Evolutionary conservation across 2,329 filamentous ascomycete species (phyloP).

Genomic region (Colletotrichum filicis): DNA sequence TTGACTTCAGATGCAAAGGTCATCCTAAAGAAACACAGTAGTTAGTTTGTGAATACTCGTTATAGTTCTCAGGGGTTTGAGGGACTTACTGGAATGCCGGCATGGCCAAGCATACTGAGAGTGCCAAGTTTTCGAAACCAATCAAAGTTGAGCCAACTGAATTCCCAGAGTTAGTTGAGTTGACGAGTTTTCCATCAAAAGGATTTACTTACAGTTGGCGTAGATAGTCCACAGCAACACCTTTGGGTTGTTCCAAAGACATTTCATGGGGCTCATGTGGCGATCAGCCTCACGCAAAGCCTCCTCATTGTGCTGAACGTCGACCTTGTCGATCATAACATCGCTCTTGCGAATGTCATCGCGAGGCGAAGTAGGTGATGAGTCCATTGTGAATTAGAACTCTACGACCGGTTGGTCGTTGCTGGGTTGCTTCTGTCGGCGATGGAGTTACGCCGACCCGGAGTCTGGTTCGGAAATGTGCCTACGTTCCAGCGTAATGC

Average conservation of each 20-base stretch:
- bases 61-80: too few species aligned
- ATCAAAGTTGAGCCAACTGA: slow-evolving; percentile 33
- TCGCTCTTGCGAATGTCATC: slow-evolving; percentile 8
- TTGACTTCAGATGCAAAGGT: slow-evolving; percentile 37
- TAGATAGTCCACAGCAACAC: slow-evolving; percentile 32
- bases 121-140: slow-evolving; percentile 36
- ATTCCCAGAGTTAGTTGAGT: slow-evolving; percentile 6
- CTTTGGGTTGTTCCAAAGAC: slow-evolving; percentile 29
- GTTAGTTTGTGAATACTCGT: not conserved
- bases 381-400: slow-evolving; percentile 6
- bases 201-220: slow-evolving; percentile 25
- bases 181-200: not conserved
- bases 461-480: not conserved
- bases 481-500: slow-evolving; percentile 24
- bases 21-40: not conserved
- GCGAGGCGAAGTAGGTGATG: not conserved
- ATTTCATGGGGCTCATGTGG: slow-evolving; percentile 24
- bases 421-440: slow-evolving; percentile 3
- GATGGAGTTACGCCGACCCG: slow-evolving; percentile 7
- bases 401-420: not conserved
- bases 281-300: slow-evolving; percentile 25
- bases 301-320: slow-evolving; percentile 26
- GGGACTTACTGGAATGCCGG: slow-evolving; percentile 37
- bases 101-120: slow-evolving; percentile 37
- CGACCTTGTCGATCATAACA: slow-evolving; percentile 10